phyloP scores from a whole-genome alignment of 768 basidiomycete genomes.

The Leccinum subtestaceum region DNA sequence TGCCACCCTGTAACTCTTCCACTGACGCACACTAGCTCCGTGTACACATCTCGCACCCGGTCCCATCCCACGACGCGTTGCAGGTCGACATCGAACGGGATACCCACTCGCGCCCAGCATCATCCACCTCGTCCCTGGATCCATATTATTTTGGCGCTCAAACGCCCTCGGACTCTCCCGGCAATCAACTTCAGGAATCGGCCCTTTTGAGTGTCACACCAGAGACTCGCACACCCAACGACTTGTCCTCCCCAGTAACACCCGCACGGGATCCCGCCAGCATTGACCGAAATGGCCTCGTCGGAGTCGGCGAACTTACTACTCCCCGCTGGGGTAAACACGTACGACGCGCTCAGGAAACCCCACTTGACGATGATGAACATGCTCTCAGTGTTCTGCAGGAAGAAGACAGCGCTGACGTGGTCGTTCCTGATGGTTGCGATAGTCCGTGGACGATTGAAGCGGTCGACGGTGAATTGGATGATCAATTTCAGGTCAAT shows the following conservation, averaged over 20 bases:
- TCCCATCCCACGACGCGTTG: conserved; percentile 28
- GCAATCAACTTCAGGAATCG: conserved; percentile 40
- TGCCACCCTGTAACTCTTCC: neutral
- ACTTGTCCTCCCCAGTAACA: conserved; percentile 65
- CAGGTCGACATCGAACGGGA: conserved; percentile 45
- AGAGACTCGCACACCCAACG: conserved; percentile 47
- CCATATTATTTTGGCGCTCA: conserved; percentile 82
- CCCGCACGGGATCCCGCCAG: conserved; percentile 73
- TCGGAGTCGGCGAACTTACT: conserved; percentile 93
- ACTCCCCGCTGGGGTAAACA: conserved; percentile 91
- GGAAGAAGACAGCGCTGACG: conserved; percentile 33
- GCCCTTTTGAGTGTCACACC: conserved; percentile 54
- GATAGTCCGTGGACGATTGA: conserved; percentile 91
- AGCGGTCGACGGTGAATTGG: conserved; percentile 75
- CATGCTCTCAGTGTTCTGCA: conserved; percentile 29
- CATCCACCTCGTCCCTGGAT: conserved; percentile 79
- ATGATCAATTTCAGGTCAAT: conserved; percentile 64
- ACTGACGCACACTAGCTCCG: conserved; percentile 37
- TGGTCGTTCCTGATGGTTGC: conserved; percentile 50
- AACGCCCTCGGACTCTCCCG: conserved; percentile 67
- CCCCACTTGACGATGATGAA: conserved; percentile 42
- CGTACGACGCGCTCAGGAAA: conserved; percentile 36
- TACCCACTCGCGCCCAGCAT: conserved; percentile 59
- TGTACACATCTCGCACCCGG: conserved; percentile 46
- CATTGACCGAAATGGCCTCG: conserved; percentile 83